Evolutionary conservation across 1,284 basidiomycete genomes (phyloP).

Genomic region (Ceratobasidium sp.): DNA sequence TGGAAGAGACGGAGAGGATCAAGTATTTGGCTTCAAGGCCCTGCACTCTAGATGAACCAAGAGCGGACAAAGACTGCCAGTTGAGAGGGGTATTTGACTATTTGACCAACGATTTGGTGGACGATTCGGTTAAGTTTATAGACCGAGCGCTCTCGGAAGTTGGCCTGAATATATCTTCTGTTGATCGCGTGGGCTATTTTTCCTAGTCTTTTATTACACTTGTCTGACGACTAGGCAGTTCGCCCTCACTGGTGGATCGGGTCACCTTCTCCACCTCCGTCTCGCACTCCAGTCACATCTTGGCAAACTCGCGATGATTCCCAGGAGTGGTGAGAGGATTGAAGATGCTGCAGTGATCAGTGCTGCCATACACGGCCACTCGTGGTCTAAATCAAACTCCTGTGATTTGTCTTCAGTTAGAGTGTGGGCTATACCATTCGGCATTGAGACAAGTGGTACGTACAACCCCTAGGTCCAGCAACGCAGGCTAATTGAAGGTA

Average conservation of each 20-base stretch:
- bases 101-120: neutral
- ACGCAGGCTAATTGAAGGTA: too few species aligned
- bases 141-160: neutral
- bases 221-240: neutral
- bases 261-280: neutral
- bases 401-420: too few species aligned
- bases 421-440: neutral
- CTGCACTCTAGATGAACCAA: neutral
- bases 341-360: neutral
- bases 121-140: neutral
- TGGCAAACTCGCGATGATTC: neutral
- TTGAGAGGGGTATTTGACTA: neutral
- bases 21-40: neutral
- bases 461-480: neutral
- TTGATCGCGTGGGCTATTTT: neutral
- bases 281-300: neutral
- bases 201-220: too few species aligned
- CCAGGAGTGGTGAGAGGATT: neutral
- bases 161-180: too few species aligned
- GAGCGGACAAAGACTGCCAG: neutral
- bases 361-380: neutral
- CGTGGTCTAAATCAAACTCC: too few species aligned
- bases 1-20: neutral
- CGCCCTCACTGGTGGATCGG: neutral
- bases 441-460: slow-evolving; percentile 7